Evolutionary conservation across 179 eudicot genomes (phyloP).

Genomic region (Camellia oleifera): DNA sequence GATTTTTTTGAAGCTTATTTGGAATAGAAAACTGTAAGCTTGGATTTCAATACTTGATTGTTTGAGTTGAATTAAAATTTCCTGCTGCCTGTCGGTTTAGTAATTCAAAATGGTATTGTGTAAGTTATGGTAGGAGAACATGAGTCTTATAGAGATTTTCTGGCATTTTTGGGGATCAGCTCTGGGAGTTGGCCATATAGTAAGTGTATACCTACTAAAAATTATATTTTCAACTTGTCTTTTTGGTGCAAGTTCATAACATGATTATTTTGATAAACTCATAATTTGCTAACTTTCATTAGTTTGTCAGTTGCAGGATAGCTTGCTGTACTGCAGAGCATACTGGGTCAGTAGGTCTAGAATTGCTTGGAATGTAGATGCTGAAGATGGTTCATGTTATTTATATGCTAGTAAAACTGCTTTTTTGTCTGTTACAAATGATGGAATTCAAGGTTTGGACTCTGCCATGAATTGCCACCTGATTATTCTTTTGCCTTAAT

Average conservation of each 20-base stretch:
- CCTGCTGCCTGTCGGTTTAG: neutral
- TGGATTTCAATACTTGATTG: neutral
- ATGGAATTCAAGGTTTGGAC: conserved; percentile 64
- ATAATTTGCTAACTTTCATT: too few relatives aligned
- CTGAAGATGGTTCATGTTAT: conserved; percentile 55
- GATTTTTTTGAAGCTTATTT: neutral
- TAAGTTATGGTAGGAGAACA: too few relatives aligned
- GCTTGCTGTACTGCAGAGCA: conserved; percentile 59
- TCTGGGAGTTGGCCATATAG: neutral
- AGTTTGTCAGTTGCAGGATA: conserved; percentile 42
- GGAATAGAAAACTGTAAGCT: neutral
- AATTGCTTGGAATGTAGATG: conserved; percentile 81
- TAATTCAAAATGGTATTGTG: neutral
- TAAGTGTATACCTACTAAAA: neutral
- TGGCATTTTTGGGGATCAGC: neutral
- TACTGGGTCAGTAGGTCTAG: conserved; percentile 76
- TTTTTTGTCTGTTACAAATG: conserved; percentile 39
- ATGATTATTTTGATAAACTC: neutral
- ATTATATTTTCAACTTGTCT: neutral
- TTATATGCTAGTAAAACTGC: conserved; percentile 78
- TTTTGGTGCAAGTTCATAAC: conserved; percentile 2
- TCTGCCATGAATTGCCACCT: neutral
- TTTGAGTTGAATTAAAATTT: too few relatives aligned
- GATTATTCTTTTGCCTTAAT: neutral
- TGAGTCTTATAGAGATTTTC: neutral